Percentiles rank a stretch among this genome's conserved stretches.
phyloP scores from a whole-genome alignment of 2,329 filamentous ascomycete species.

The Colletotrichum sansevieriae region DNA sequence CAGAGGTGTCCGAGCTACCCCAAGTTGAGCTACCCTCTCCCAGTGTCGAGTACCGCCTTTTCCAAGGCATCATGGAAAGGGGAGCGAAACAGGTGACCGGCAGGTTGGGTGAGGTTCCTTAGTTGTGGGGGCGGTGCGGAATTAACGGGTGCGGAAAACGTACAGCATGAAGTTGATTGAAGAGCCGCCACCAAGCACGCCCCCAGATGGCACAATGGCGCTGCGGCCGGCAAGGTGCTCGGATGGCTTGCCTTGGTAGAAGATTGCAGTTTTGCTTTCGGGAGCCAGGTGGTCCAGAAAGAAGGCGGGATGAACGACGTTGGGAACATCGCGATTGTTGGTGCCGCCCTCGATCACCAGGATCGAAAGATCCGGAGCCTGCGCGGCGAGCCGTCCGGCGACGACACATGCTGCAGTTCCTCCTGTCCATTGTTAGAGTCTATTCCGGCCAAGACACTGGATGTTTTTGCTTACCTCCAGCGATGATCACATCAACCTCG shows the following conservation, averaged over 20 bases:
- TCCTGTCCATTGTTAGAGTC: conserved; percentile 47
- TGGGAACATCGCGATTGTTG: conserved; percentile 65
- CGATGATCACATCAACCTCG: conserved; percentile 65
- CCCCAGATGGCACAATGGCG: conserved; percentile 54
- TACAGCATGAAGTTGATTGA: conserved; percentile 61
- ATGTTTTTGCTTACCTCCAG: conserved; percentile 53
- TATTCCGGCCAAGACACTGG: too few relatives aligned
- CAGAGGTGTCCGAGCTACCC: conserved; percentile 2
- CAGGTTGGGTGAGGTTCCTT: too few relatives aligned
- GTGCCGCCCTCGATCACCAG: conserved; percentile 66
- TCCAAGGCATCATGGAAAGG: too few relatives aligned
- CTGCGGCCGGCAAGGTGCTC: conserved; percentile 59
- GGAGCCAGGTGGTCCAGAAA: conserved; percentile 73
- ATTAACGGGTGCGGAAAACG: not conserved
- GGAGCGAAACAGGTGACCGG: not conserved
- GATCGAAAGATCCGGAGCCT: conserved; percentile 61
- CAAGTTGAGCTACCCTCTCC: not conserved
- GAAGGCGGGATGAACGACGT: conserved; percentile 64
- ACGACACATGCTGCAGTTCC: conserved; percentile 62
- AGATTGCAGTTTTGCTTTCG: conserved; percentile 74
- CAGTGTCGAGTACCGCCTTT: not conserved
- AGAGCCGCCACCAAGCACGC: conserved; percentile 65
- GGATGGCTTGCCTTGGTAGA: conserved; percentile 63
- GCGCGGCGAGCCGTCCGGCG: conserved; percentile 62
- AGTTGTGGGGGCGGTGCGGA: not conserved